Evolutionary conservation across 495 filamentous ascomycete genomes (phyloP).

Genomic region (Penicillium daleae): DNA sequence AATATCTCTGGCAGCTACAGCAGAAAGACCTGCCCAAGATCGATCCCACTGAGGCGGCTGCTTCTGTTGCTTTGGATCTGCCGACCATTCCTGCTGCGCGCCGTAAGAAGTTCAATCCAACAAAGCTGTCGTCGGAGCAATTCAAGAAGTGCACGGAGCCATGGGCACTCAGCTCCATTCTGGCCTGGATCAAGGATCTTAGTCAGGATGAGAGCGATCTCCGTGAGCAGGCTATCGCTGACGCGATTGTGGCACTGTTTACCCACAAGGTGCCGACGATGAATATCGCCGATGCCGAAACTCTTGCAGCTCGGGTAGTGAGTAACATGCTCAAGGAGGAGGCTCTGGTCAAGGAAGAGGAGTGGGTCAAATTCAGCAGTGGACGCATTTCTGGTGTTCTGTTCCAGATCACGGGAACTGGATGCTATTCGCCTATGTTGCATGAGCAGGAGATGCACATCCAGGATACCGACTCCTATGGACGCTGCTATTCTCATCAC

Average conservation of each 20-base stretch:
- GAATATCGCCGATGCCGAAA: conserved; percentile 97
- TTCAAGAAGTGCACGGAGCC: conserved; percentile 87
- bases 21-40: conserved; percentile 47
- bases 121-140: conserved; percentile 82
- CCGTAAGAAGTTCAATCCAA: conserved; percentile 79
- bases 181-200: conserved; percentile 84
- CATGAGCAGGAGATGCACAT: conserved; percentile 83
- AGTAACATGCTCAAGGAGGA: conserved; percentile 78
- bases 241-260: conserved; percentile 87
- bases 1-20: conserved; percentile 55
- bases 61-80: conserved; percentile 64
- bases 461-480: conserved; percentile 61
- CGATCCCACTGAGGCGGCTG: conserved; percentile 44
- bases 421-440: conserved; percentile 84
- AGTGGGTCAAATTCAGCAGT: conserved; percentile 92
- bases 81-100: conserved; percentile 70
- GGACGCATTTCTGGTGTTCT: conserved; percentile 82
- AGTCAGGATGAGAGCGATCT: conserved; percentile 84
- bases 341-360: conserved; percentile 84
- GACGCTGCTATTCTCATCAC: conserved; percentile 91
- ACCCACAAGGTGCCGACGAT: conserved; percentile 97
- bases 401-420: conserved; percentile 89
- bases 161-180: conserved; percentile 90
- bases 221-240: conserved; percentile 76
- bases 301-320: conserved; percentile 77